Percentiles rank a stretch among this genome's conserved stretches.
These are phyloP conservation scores for Theobroma cacao DNA, from an alignment of 345 rosid genomes.

Conservation along the genomic window DNA sequence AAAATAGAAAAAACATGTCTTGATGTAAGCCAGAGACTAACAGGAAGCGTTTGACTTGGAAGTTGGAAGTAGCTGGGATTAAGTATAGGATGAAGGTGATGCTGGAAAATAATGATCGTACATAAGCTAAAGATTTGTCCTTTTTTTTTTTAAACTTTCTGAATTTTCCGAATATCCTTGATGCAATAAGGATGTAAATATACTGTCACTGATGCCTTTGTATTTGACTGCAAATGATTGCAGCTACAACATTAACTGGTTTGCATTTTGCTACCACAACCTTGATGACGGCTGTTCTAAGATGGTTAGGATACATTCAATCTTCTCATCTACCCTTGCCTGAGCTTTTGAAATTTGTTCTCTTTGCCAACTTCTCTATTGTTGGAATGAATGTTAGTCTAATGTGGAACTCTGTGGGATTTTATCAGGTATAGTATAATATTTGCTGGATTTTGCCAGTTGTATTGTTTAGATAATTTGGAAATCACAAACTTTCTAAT, in stretches of 20 bases:
- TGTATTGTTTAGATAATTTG: background rate
- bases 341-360: constrained; percentile 78
- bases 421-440: constrained; percentile 69
- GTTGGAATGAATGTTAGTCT: constrained; percentile 99
- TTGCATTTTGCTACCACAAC: constrained; percentile 90
- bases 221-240: constrained; percentile 17
- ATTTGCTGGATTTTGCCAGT: background rate
- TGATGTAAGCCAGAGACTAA: background rate
- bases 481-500: constrained; percentile 18
- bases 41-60: background rate
- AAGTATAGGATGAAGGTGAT: background rate
- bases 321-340: constrained; percentile 80
- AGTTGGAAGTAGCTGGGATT: background rate
- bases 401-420: constrained; percentile 99
- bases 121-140: background rate
- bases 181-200: background rate
- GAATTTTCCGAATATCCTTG: background rate
- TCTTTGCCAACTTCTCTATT: constrained; percentile 88
- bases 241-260: constrained; percentile 98
- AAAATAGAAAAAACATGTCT: background rate
- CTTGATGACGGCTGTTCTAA: constrained; percentile 63
- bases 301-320: constrained; percentile 93
- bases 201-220: background rate
- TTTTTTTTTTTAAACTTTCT: background rate
- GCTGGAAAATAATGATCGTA: background rate